These are phyloP conservation scores for Silene uniflora DNA, from an alignment of 148 eudicot genomes.

Conservation along the genomic window DNA sequence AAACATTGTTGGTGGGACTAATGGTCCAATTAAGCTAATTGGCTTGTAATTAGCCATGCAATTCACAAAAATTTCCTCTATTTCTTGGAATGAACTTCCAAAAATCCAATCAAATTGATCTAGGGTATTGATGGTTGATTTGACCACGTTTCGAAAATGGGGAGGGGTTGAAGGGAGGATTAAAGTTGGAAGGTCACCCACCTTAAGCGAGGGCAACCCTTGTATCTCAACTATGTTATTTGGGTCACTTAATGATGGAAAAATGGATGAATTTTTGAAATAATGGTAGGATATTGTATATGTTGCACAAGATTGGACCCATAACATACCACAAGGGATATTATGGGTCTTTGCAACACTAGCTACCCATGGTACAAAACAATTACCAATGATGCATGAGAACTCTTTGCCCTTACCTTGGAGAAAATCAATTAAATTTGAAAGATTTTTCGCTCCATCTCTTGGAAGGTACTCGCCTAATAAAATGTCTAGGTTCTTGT, in stretches of 20 bases:
- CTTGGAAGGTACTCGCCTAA: slow-evolving; percentile 30
- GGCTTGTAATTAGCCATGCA: slow-evolving; percentile 29
- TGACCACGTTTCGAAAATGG: slow-evolving; percentile 27
- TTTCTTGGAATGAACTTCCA: slow-evolving; percentile 28
- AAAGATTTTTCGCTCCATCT: slow-evolving; percentile 20
- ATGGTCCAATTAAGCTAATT: slow-evolving; percentile 32
- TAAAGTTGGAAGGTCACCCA: slow-evolving; percentile 40
- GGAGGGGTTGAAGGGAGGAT: slow-evolving; percentile 35
- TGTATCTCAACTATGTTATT: slow-evolving; percentile 19
- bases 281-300: slow-evolving; percentile 32
- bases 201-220: slow-evolving; percentile 26
- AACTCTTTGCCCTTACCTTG: slow-evolving; percentile 23
- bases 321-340: slow-evolving; percentile 36
- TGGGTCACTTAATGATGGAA: slow-evolving; percentile 22
- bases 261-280: slow-evolving; percentile 3
- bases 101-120: slow-evolving; percentile 35
- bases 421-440: slow-evolving; percentile 18
- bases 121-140: slow-evolving; percentile 15
- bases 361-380: slow-evolving; percentile 44
- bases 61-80: slow-evolving; percentile 23
- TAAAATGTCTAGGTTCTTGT: slow-evolving; percentile 24
- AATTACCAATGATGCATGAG: slow-evolving; percentile 31
- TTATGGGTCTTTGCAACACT: slow-evolving; percentile 28
- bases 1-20: slow-evolving; percentile 23
- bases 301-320: slow-evolving; percentile 40